Conservation (phyloP, 805 yeast species). For the Barnettozyma sp. region DNA sequence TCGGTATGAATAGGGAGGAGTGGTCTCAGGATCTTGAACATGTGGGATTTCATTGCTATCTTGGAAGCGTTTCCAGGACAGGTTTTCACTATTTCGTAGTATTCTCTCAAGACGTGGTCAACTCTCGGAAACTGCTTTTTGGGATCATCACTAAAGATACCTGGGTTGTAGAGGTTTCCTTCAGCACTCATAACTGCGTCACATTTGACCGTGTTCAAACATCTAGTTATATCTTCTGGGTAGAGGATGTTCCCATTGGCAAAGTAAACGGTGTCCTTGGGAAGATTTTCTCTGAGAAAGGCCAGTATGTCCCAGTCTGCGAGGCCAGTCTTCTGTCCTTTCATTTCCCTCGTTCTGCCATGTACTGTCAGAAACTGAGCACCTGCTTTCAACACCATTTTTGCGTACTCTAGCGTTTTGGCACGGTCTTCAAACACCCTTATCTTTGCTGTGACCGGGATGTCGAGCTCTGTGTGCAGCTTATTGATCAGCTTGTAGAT, state of each 20-base stretch:
- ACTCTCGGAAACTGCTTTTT: constrained; percentile 79
- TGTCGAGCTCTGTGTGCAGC: constrained; percentile 63
- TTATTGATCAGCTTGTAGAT: constrained; percentile 63
- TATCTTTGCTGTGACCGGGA: constrained; percentile 95
- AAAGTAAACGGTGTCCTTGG: constrained; percentile 76
- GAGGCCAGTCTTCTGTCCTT: constrained; percentile 91
- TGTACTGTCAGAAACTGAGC: constrained; percentile 94
- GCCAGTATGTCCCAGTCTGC: constrained; percentile 86
- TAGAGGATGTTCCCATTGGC: constrained; percentile 94
- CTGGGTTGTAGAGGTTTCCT: constrained; percentile 91
- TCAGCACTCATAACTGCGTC: constrained; percentile 98
- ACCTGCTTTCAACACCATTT: constrained; percentile 84
- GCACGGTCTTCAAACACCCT: constrained; percentile 81
- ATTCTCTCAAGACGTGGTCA: constrained; percentile 76
- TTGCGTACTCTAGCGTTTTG: constrained; percentile 80
- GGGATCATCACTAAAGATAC: constrained; percentile 61
- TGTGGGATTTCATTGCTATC: constrained; percentile 84
- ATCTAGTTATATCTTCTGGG: constrained; percentile 72
- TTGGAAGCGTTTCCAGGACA: constrained; percentile 54
- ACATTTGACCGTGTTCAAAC: constrained; percentile 55
- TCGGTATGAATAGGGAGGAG: constrained; percentile 73
- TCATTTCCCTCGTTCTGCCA: constrained; percentile 95
- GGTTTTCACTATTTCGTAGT: constrained; percentile 64
- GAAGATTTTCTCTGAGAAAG: constrained; percentile 70
- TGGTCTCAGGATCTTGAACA: constrained; percentile 80